Percentiles rank a stretch among this genome's conserved stretches.
These are phyloP conservation scores for Fraxinus nigra DNA, from an alignment of 305 asterid genomes.

Conservation along the genomic window DNA sequence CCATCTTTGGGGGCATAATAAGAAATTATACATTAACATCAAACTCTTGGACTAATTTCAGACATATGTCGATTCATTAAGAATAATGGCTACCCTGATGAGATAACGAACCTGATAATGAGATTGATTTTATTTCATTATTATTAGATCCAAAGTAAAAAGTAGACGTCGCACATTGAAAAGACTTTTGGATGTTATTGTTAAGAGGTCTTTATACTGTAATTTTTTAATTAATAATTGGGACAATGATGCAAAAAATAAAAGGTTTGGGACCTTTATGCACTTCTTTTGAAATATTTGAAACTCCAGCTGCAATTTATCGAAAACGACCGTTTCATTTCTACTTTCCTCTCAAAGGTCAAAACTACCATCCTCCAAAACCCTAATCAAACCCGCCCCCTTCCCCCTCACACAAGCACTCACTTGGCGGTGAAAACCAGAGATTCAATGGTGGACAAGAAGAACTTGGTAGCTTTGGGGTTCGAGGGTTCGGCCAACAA, in stretches of 20 bases:
- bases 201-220: background rate
- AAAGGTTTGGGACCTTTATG: background rate
- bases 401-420: background rate
- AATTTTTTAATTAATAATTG: background rate
- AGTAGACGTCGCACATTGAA: background rate
- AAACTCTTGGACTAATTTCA: background rate
- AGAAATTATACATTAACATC: background rate
- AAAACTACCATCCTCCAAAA: background rate
- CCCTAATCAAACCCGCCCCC: background rate
- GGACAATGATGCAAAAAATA: background rate
- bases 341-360: background rate
- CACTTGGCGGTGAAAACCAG: background rate
- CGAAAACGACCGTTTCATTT: background rate
- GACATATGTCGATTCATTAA: background rate
- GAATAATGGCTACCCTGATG: background rate
- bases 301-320: background rate
- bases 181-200: background rate
- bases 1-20: background rate
- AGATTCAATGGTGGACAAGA: constrained; percentile 46
- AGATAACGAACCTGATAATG: background rate
- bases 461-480: constrained; percentile 67
- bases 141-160: background rate
- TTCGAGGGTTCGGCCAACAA: constrained; percentile 98
- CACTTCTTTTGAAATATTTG: background rate
- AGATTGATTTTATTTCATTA: background rate